Evolutionary conservation across 31 red algal species (phyloP), one percentile per base, ranked within the genome.

Genomic region (Asparagopsis taxiformis): DNA sequence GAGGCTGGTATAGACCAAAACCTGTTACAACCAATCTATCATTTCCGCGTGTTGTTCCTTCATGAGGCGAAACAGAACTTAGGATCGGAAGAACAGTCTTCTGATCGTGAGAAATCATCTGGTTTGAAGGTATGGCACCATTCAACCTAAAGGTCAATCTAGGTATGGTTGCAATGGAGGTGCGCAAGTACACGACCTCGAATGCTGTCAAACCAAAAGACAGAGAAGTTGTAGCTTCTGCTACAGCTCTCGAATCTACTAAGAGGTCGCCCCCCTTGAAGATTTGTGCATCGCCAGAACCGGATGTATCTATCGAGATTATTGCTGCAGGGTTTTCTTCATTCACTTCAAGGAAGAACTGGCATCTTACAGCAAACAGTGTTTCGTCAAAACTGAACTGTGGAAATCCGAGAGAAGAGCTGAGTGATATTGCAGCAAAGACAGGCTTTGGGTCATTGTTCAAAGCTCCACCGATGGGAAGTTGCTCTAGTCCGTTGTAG

Each of bases 231-330:
- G 22, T 33, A 56, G 46, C 38, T 25, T 55, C 53, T 2, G 68
- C 7, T 31, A 51, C 29, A 1, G 51, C 41, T 11, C 53, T 51
- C 3, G 85, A 50, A 67, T 79, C 74, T 24, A 89, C 17, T 44
- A 89, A 43, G 3, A 89, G 62, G 65, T 89, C 85, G 30, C 73
- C 59, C 16, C 85, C 85, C 59, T 79, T 89, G 74, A 65, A 89
- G 3, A 79, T 33, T 55, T 49, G 51, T 0, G 73, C 85, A 17
- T 49, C 46, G 2, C 85, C 85, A 41, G 61, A 51, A 5, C 72
- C 64, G 2, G 41, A 37, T 26, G 72, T 58, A 39, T 22, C 31
- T 11, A 77, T 10, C 20, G 71, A 69, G 51, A 87, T 48, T 37
- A 26, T 15, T 8, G 72, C 55, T 13, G 33, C 44, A 20, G 61